A percentile compares a stretch with the other conserved stretches of the same genome.
phyloP scores from a whole-genome alignment of 192 early-diverging fungal species.

The Backusella circina region DNA sequence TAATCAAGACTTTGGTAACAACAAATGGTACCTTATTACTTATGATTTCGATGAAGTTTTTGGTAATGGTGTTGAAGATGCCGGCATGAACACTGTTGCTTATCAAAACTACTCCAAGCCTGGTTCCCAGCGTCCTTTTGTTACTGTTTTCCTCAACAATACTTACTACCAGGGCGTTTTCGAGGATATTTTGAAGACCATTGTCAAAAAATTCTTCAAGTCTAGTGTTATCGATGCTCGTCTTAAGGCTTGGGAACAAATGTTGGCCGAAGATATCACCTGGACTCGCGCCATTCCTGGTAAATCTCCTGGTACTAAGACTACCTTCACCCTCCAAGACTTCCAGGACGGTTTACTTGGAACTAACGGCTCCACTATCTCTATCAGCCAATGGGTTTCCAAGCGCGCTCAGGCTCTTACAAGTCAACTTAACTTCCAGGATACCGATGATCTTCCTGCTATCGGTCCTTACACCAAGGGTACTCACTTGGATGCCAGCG shows the following conservation, averaged over 20 bases:
- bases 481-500: conserved; percentile 10
- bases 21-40: conserved; percentile 41
- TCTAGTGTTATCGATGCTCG: conserved; percentile 30
- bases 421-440: conserved; percentile 21
- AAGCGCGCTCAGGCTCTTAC: conserved; percentile 12
- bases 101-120: conserved; percentile 33
- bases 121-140: conserved; percentile 30
- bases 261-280: conserved; percentile 41
- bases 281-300: conserved; percentile 35
- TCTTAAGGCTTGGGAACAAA: conserved; percentile 29
- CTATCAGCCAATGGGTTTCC: conserved; percentile 18
- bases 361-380: neutral
- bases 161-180: conserved; percentile 35
- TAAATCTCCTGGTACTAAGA: conserved; percentile 19
- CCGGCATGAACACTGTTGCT: conserved; percentile 23
- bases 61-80: conserved; percentile 28
- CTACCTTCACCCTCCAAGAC: conserved; percentile 19
- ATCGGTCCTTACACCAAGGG: conserved; percentile 17
- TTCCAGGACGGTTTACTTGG: conserved; percentile 17
- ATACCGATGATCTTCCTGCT: conserved; percentile 31
- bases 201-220: conserved; percentile 40
- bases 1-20: conserved; percentile 30
- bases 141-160: conserved; percentile 25
- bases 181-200: conserved; percentile 36
- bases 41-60: conserved; percentile 44